Conservation (phyloP, 169 alveolate species). For the Cryptosporidium muris region DNA sequence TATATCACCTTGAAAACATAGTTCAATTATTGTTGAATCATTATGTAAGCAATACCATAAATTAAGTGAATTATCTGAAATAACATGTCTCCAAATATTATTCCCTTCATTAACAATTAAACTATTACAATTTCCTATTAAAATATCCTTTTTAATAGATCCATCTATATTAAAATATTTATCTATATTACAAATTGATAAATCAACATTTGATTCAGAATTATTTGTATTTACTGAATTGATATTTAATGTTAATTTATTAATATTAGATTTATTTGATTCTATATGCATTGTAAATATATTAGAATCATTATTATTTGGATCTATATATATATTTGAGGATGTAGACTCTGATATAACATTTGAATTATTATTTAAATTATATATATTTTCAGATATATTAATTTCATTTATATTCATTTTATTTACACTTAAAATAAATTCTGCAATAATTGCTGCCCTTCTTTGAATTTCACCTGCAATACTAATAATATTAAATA, state of each 20-base stretch:
- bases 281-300: background rate
- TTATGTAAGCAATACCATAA: conserved; percentile 55
- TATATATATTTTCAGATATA: conserved; percentile 14
- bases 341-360: background rate
- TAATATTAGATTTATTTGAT: background rate
- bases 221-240: conserved; percentile 6
- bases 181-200: background rate
- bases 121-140: conserved; percentile 28
- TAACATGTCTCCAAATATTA: conserved; percentile 26
- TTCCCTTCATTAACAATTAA: conserved; percentile 30
- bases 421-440: conserved; percentile 7
- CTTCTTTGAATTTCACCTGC: conserved; percentile 54
- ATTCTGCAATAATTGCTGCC: conserved; percentile 37
- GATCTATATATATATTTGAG: background rate
- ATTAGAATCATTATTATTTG: background rate
- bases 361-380: background rate
- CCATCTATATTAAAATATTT: conserved; percentile 33
- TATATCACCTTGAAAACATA: conserved; percentile 59
- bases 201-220: background rate
- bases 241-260: conserved; percentile 5
- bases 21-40: conserved; percentile 45
- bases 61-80: conserved; percentile 24
- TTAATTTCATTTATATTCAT: conserved; percentile 16
- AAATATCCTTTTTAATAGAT: background rate
- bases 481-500: conserved; percentile 18